These are phyloP conservation scores for Citrus hindsii DNA, from an alignment of 345 rosid genomes.

Conservation along the genomic window DNA sequence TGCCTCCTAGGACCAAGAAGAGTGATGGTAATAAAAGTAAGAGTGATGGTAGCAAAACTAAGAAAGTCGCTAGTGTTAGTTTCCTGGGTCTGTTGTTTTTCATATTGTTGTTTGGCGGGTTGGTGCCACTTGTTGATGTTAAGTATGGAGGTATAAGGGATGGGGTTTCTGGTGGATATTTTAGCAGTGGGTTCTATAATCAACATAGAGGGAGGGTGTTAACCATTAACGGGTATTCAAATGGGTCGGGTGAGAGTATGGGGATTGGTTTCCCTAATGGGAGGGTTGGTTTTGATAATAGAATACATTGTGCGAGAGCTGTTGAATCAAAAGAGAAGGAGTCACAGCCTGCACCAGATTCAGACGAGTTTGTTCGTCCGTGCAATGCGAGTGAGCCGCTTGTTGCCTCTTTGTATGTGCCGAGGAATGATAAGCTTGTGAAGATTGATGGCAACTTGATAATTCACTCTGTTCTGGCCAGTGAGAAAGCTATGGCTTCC, in stretches of 20 bases:
- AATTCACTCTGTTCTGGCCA: slow-evolving; percentile 85
- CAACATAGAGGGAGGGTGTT: slow-evolving; percentile 61
- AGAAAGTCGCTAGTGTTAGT: slow-evolving; percentile 94
- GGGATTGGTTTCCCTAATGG: slow-evolving; percentile 30
- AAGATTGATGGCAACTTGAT: slow-evolving; percentile 98
- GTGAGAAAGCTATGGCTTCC: slow-evolving; percentile 84
- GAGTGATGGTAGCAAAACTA: slow-evolving; percentile 54
- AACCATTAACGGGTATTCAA: slow-evolving; percentile 42
- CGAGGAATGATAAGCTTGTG: slow-evolving; percentile 94
- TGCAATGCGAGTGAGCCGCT: slow-evolving; percentile 72
- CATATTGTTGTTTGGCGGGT: slow-evolving; percentile 72
- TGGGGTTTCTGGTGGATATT: slow-evolving; percentile 33
- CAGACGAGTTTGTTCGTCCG: slow-evolving; percentile 21
- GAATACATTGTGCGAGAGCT: slow-evolving; percentile 33
- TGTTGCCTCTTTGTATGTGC: slow-evolving; percentile 90
- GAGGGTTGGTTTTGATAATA: slow-evolving; percentile 20
- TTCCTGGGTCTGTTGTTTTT: slow-evolving; percentile 82
- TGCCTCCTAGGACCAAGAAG: slow-evolving; percentile 53
- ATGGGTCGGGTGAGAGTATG: slow-evolving; percentile 40
- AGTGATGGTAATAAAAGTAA: slow-evolving; percentile 40
- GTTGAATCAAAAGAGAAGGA: slow-evolving; percentile 12
- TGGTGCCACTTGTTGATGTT: slow-evolving; percentile 69
- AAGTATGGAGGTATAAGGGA: slow-evolving; percentile 52
- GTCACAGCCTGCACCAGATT: slow-evolving; percentile 9
- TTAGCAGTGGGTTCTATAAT: slow-evolving; percentile 33